A percentile compares a stretch with the other conserved stretches of the same genome.
Conservation (phyloP, 2,329 filamentous ascomycete species). For the Exophiala sideris region DNA sequence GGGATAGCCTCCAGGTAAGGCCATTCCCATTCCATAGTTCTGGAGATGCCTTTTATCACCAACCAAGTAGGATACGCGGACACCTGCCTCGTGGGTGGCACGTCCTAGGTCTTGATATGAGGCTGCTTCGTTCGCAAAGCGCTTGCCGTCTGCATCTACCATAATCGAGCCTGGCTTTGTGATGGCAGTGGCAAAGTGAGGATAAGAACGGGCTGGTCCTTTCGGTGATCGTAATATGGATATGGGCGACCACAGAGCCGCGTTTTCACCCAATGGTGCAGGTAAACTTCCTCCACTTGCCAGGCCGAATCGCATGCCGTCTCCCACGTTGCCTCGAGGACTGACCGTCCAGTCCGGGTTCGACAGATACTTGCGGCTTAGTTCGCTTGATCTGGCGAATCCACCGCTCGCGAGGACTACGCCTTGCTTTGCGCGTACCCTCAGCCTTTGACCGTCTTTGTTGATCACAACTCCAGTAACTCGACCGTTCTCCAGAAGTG, state of each 20-base stretch:
- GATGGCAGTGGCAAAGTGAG: conserved; percentile 32
- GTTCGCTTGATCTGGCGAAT: conserved; percentile 29
- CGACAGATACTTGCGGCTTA: conserved; percentile 6
- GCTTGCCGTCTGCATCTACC: conserved; percentile 33
- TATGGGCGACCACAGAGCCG: conserved; percentile 33
- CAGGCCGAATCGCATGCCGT: conserved; percentile 32
- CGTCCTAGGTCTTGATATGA: conserved; percentile 30
- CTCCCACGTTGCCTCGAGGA: conserved; percentile 30
- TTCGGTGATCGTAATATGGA: conserved; percentile 2
- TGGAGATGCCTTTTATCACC: conserved; percentile 4
- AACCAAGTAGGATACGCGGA: conserved; percentile 3
- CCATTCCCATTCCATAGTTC: conserved; percentile 15
- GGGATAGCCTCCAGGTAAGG: conserved; percentile 8
- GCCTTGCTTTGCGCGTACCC: conserved; percentile 30
- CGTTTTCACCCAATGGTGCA: conserved; percentile 32
- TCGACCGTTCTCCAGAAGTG: conserved; percentile 1
- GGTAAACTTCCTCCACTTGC: conserved; percentile 22
- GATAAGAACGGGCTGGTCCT: conserved; percentile 32
- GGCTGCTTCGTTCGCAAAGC: conserved; percentile 38
- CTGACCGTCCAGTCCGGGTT: conserved; percentile 29
- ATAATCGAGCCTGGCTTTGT: conserved; percentile 36
- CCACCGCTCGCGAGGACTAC: conserved; percentile 38
- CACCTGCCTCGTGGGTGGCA: conserved; percentile 1
- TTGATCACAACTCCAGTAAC: conserved; percentile 1
- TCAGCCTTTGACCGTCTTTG: conserved; percentile 22